Conservation (phyloP, 768 basidiomycete species). For the Tricholoma bakamatsutake region DNA sequence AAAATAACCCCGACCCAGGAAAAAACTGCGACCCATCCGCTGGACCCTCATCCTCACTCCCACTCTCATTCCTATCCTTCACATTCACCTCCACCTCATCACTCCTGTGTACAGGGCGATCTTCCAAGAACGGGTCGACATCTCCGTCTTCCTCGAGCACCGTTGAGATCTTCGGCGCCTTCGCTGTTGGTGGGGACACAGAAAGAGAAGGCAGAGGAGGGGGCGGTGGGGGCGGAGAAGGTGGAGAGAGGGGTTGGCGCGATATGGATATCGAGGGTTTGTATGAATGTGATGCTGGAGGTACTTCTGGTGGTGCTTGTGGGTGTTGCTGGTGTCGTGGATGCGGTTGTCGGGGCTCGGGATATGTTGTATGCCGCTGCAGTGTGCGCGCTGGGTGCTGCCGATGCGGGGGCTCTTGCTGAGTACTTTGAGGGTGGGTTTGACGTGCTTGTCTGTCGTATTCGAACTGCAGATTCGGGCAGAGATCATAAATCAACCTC, state of each 20-base stretch:
- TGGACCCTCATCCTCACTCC: slow-evolving; percentile 16
- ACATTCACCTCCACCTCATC: slow-evolving; percentile 29
- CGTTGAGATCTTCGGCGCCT: background rate
- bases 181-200: slow-evolving; percentile 7
- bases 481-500: background rate
- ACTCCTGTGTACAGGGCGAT: slow-evolving; percentile 20
- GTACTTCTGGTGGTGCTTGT: slow-evolving; percentile 4
- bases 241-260: slow-evolving; percentile 21
- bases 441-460: slow-evolving; percentile 19
- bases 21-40: slow-evolving; percentile 29
- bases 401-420: slow-evolving; percentile 2
- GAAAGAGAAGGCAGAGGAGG: background rate
- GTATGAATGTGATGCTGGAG: slow-evolving; percentile 8
- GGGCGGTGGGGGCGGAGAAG: slow-evolving; percentile 10
- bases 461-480: slow-evolving; percentile 24
- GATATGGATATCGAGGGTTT: slow-evolving; percentile 19
- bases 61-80: slow-evolving; percentile 27
- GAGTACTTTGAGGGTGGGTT: background rate
- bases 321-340: slow-evolving; percentile 9
- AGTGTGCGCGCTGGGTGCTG: slow-evolving; percentile 1
- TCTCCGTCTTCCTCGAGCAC: background rate
- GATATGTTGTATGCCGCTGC: slow-evolving; percentile 3
- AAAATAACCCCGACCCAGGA: slow-evolving; percentile 34
- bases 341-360: slow-evolving; percentile 8
- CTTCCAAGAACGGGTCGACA: slow-evolving; percentile 1